Base-by-base conservation (phyloP, 768 basidiomycete genomes). In the Suillus placidus region DNA sequence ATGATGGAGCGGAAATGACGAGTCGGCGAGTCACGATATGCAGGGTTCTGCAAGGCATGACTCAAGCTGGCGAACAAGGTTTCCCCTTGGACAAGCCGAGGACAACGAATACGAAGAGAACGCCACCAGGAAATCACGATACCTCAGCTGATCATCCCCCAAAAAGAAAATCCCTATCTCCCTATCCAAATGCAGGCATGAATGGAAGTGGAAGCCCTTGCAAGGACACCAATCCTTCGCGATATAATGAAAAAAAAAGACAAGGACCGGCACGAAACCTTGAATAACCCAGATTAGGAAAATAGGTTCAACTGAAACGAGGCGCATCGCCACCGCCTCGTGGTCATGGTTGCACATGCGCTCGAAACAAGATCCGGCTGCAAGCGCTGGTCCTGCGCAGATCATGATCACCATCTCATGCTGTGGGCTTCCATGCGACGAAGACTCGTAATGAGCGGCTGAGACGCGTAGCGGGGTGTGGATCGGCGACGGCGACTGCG, bases 361-460 rank as follows among this genome's bases (percentile, higher is more conserved):
- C 18, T 42, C 6, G 6, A 9, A 32, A 7, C 7, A 18, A 61
- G 60, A n/a, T 61, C 60, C 60, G 42, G 60, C 13, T 30, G 30
- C 61, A 32, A n/a, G 58, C 60, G 40, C 60, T n/a, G 12, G 54
- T 37, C 30, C 54, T 42, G 23, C n/a, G 35, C 52, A 55, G 54
- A 55, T 55, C 38, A 60, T 30, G 3, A 60, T 30, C 20, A 20
- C 26, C 60, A 2, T 43, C 30, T 51, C 61, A 38, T 30, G 52
- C 52, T 58, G 57, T 42, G 20, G 80, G 71, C 76, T 88, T 89
- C 86, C 87, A 87, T 60, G 85, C 87, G 14, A 85, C 83, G 70
- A 85, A 86, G 9, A 85, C 81, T 45, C 83, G 81, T 65, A 86
- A 75, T 18, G 82, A 80, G 57, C 87, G 81, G 74, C 87, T 86